Evolutionary conservation across 305 asterid species (phyloP).

Genomic region (Withania somnifera): DNA sequence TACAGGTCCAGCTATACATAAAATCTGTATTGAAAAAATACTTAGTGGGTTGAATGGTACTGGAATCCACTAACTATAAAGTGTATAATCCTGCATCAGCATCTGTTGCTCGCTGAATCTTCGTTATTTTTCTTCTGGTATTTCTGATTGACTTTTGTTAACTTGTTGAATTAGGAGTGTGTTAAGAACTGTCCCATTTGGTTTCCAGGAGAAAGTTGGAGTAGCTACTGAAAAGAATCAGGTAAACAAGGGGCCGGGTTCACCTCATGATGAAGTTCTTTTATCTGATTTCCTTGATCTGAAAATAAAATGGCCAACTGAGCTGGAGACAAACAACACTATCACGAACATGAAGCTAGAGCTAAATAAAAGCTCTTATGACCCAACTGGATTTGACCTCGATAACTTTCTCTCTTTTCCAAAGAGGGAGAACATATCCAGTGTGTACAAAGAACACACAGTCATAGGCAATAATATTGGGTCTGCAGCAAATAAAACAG

Average conservation of each 20-base stretch:
- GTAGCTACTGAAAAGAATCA: slow-evolving; percentile 23
- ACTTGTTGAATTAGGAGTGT: background rate
- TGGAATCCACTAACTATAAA: background rate
- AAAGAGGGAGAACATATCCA: slow-evolving; percentile 18
- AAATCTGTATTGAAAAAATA: background rate
- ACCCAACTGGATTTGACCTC: slow-evolving; percentile 42
- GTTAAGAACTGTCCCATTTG: slow-evolving; percentile 1
- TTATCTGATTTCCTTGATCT: slow-evolving; percentile 54
- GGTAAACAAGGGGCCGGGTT: slow-evolving; percentile 32
- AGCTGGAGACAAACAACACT: slow-evolving; percentile 25
- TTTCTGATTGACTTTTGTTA: background rate
- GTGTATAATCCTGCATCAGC: background rate
- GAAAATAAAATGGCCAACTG: slow-evolving; percentile 43
- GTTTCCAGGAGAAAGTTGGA: slow-evolving; percentile 64
- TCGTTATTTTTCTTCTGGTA: background rate
- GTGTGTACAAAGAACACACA: slow-evolving; percentile 21
- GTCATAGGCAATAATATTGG: slow-evolving; percentile 12
- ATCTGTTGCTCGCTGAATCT: background rate
- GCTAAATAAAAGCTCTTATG: slow-evolving; percentile 23
- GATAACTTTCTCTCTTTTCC: slow-evolving; percentile 43
- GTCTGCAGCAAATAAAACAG: slow-evolving; percentile 20
- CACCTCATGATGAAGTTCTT: slow-evolving; percentile 26
- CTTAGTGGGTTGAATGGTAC: background rate
- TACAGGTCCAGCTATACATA: background rate
- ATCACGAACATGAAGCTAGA: slow-evolving; percentile 18